phyloP scores from a whole-genome alignment of 257 asterid genomes.

The Solanum arcanum region DNA sequence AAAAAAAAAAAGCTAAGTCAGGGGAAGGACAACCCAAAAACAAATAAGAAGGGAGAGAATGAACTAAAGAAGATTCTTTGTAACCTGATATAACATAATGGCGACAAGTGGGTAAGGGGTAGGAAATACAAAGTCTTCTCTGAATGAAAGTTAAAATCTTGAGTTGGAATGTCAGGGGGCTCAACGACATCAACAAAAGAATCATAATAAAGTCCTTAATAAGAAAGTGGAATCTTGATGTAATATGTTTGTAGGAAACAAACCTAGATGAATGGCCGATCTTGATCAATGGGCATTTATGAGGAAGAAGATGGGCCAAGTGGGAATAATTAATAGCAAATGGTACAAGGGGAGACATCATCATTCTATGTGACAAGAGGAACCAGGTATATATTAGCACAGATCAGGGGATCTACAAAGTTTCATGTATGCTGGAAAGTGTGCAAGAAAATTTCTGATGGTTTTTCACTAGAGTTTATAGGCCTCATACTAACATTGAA shows the following conservation, averaged over 20 bases:
- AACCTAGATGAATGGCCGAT: not conserved
- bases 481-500: not conserved
- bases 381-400: not conserved
- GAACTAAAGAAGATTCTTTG: not conserved
- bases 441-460: not conserved
- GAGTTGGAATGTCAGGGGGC: not conserved
- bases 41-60: not conserved
- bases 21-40: not conserved
- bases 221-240: not conserved
- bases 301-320: not conserved
- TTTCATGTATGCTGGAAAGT: not conserved
- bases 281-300: not conserved
- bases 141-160: not conserved
- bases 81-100: not conserved
- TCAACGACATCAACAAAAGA: not conserved
- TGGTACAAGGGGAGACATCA: not conserved
- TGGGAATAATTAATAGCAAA: no score
- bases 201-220: not conserved
- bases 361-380: not conserved
- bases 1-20: not conserved
- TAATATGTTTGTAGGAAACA: not conserved
- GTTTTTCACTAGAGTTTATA: not conserved
- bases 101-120: not conserved
- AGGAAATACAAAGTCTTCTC: not conserved
- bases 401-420: not conserved